Base-by-base conservation (phyloP, 2,329 filamentous ascomycete genomes). In the Xylaria sp. region DNA sequence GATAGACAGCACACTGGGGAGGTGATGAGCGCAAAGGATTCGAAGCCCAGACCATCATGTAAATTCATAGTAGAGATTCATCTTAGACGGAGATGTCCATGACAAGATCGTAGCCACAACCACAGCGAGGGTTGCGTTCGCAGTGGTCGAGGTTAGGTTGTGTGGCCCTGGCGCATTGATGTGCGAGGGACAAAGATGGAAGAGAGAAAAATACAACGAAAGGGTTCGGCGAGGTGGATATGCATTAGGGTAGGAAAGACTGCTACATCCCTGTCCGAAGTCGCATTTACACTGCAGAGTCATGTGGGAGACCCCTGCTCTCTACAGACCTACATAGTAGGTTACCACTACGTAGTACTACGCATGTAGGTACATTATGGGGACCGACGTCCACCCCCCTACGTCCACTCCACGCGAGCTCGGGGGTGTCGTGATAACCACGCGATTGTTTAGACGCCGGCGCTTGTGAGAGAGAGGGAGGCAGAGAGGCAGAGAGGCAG, bases 391-490 rank as follows among this genome's bases (percentile, higher is more conserved):
- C 9, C n/a, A n/a, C n/a, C n/a, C n/a, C n/a, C 11, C 29, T 59
- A 54, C 29, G 34, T 20, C 16, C 44, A 60, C 57, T 50, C 55
- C 54, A 21, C 5, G 21, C 2, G n/a, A 24, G 39, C 6, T 13
- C 24, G 45, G 54, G 20, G 54, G 9, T 47, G 16, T 60, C 55
- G 45, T 43, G 47, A 44, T 46, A 51, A 29, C n/a, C 29, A 51
- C 50, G 55, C 55, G 55, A 58, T 40, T 52, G 52, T 57, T 61
- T 60, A 63, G 55, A 62, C 60, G 63, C 63, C 57, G 49, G 63
- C 60, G 61, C 60, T 63, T 62, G 55, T 54, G 42, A 46, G n/a
- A n/a, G n/a, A 20, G n/a, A n/a, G n/a, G n/a, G n/a, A n/a, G n/a
- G n/a, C n/a, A n/a, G n/a, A n/a, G n/a, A n/a, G n/a, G n/a, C n/a